Evolutionary conservation across 2,329 filamentous ascomycete genomes (phyloP), one percentile per base, ranked within the genome.

Genomic region (Pyricularia sp.): DNA sequence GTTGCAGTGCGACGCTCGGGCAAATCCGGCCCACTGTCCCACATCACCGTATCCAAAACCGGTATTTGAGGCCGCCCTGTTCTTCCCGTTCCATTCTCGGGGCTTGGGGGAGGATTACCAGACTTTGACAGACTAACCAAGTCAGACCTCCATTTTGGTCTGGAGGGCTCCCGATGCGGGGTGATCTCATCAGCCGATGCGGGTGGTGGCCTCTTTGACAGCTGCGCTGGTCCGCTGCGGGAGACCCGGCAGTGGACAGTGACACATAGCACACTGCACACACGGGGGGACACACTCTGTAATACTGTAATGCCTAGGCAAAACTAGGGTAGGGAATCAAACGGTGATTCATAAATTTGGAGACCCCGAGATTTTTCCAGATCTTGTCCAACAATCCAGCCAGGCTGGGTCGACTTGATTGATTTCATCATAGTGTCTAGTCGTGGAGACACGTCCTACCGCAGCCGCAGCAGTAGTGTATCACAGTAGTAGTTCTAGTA

Each of bases 101-200:
- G 31, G 31, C 31, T 33, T 33, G 31, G 31, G n/a, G 17, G 31
- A 50, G 17, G 20, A 50, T 50, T n/a, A 20, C 42, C 42, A 50
- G 42, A 50, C 42, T 50, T 50, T 50, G 6, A 4, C 17, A 50
- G 7, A 5, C 20, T n/a, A n/a, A 1, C 6, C 17, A 50, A 36
- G 11, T 36, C 4, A 14, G 33, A 36, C 33, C 33, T 6, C 42
- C 17, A 36, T 36, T 36, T 50, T 20, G 20, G 42, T 50, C 59
- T 26, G 59, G 59, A 30, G 59, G 28, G 59, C 59, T 23, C 59
- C 28, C 59, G 25, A 26, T 64, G 59, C 59, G 65, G 31, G 30
- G 33, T 66, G 65, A 66, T 58, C 65, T 58, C 65, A 66, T 66
- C 65, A 66, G 65, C 65, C 36, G 65, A 66, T 66, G 23, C 36